Evolutionary conservation across 73 alveolate genomes (phyloP).

Genomic region (Paramecium biaurelia): DNA sequence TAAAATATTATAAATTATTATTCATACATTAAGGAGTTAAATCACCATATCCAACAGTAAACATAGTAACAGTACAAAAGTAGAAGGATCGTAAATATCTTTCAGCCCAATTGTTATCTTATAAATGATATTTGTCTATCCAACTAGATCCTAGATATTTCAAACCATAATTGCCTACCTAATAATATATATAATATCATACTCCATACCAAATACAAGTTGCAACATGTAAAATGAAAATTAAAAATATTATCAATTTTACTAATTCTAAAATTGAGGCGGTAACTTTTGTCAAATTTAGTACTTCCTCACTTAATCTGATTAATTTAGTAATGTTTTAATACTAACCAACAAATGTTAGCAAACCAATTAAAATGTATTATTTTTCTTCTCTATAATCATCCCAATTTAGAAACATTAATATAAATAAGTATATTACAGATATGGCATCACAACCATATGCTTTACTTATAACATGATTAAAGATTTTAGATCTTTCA

Average conservation of each 20-base stretch:
- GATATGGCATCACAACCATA: slow-evolving; percentile 22
- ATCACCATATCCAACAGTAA: slow-evolving; percentile 61
- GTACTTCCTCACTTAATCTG: not conserved
- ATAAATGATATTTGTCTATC: not conserved
- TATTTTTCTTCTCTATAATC: not conserved
- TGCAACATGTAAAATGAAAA: not conserved
- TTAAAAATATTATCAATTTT: not conserved
- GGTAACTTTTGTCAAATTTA: not conserved
- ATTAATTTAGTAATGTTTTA: slow-evolving; percentile 16
- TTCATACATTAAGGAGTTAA: slow-evolving; percentile 14
- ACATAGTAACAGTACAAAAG: slow-evolving; percentile 36
- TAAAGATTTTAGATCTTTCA: slow-evolving; percentile 27
- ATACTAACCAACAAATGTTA: not conserved
- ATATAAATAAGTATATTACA: not conserved
- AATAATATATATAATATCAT: not conserved
- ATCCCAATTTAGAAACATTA: not conserved
- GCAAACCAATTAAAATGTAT: not conserved
- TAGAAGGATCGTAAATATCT: slow-evolving; percentile 47
- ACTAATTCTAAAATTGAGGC: slow-evolving; percentile 21
- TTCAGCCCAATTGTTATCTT: not conserved
- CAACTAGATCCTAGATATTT: not conserved
- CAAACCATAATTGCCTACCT: not conserved
- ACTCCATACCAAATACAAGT: slow-evolving; percentile 41
- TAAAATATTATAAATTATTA: not conserved
- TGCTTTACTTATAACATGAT: slow-evolving; percentile 6